These are phyloP conservation scores for Xylariales sp. DNA, from an alignment of 2,329 filamentous ascomycete genomes.

Conservation along the genomic window DNA sequence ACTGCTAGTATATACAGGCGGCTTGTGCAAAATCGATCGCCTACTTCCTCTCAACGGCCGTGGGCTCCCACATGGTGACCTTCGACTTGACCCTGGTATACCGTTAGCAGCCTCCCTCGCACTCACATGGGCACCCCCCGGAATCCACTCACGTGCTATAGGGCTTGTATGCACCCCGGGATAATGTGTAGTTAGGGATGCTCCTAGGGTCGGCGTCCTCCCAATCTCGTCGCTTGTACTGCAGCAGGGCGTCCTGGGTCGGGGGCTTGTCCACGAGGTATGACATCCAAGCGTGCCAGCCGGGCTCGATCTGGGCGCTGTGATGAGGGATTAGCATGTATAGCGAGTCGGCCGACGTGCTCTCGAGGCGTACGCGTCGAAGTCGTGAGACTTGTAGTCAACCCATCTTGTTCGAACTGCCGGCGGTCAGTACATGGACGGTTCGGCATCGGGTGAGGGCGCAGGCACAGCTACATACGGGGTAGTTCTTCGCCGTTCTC, in stretches of 20 bases:
- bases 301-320: conserved; percentile 87
- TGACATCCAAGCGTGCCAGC: conserved; percentile 98
- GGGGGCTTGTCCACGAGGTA: conserved; percentile 92
- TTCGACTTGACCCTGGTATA: conserved; percentile 63
- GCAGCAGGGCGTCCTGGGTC: conserved; percentile 77
- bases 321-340: conserved; percentile 32
- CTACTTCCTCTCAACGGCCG: conserved; percentile 48
- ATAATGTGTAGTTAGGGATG: conserved; percentile 79
- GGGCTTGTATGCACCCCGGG: conserved; percentile 85
- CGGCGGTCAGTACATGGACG: conserved; percentile 28
- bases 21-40: conserved; percentile 16
- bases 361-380: conserved; percentile 70
- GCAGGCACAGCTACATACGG: conserved; percentile 63
- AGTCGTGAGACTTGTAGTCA: conserved; percentile 91
- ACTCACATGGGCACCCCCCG: conserved; percentile 12
- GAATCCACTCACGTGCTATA: conserved; percentile 86
- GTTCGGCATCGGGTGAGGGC: background rate
- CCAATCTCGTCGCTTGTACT: conserved; percentile 76
- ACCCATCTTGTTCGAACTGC: conserved; percentile 96
- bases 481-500: conserved; percentile 97
- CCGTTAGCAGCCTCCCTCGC: conserved; percentile 38
- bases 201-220: conserved; percentile 76
- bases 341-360: background rate
- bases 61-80: conserved; percentile 64
- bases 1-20: conserved; percentile 37